Base-by-base conservation (phyloP, 805 yeast genomes). In the Naumovozyma castellii region DNA sequence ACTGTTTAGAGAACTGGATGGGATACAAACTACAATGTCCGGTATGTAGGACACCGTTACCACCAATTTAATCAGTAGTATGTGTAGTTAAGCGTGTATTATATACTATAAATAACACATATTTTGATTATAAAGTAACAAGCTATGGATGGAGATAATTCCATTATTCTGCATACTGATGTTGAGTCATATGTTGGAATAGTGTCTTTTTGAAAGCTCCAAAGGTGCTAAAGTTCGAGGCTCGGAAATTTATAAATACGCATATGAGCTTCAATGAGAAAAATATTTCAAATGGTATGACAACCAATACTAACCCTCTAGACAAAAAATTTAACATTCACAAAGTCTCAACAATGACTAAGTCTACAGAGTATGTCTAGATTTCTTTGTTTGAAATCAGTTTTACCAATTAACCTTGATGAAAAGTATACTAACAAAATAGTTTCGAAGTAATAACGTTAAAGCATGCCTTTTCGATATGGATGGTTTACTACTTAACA, bases 1-100 rank as follows among this genome's bases (percentile, higher is more conserved):
- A 74, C n/a, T 88, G 97, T 63, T 65, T 90, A 46, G 94, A 84
- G 55, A 76, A 73, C 45, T 90, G 97, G 97, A 86, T 90, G 96
- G 75, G 79, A 57, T 83, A 85, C 57, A 84, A 87, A 52, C 62
- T 90, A 37, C 95, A 87, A 54, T 90, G 97, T 62, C 97, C 97
- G 1, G 88, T 87, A 5, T 90, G 97, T 62, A 72, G 97, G 53
- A 75, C 76, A 41, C 73, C 85, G 17, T 64, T 90, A 32, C 97
- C 97, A 2, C 95, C 96, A 1, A 65, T 83, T 39, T 85, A 61
- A 62, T 22, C 27, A 10, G 10, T 6, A 22, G 6, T 22, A 10
- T 22, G 10, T 6, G 27, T 22, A 22, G 27, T 22, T 22, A 22
- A 22, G 27, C 10, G 10, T 22, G 10, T 22, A 10, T 22, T 22